A percentile compares a stretch with the other conserved stretches of the same genome.
Evolutionary conservation across 148 eudicot species (phyloP).

Genomic region (Chenopodium quinoa): DNA sequence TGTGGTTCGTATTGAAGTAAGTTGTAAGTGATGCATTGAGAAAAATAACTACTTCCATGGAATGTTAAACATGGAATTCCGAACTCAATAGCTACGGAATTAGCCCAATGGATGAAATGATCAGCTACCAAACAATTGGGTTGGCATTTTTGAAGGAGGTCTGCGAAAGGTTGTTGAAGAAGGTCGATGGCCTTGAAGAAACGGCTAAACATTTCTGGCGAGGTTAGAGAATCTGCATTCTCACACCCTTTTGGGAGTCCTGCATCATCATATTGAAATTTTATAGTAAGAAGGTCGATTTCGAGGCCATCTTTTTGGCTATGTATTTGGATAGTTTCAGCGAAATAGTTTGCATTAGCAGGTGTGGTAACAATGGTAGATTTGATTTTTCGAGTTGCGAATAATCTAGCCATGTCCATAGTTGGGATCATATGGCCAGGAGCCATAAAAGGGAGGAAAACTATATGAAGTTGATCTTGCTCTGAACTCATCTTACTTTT

Average conservation of each 20-base stretch:
- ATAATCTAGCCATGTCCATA: constrained; percentile 35
- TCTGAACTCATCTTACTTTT: constrained; percentile 16
- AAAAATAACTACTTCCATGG: constrained; percentile 25
- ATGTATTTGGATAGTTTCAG: constrained; percentile 9
- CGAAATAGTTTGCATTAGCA: constrained; percentile 16
- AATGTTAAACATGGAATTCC: constrained; percentile 34
- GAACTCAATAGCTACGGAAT: constrained; percentile 17
- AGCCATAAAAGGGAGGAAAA: constrained; percentile 37
- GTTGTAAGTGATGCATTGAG: constrained; percentile 14
- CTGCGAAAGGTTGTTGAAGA: constrained; percentile 31
- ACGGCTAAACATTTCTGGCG: neutral
- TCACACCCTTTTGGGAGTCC: constrained; percentile 42
- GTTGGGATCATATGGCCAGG: constrained; percentile 40
- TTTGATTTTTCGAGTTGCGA: constrained; percentile 31
- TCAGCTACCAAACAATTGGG: constrained; percentile 42
- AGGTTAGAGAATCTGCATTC: constrained; percentile 7
- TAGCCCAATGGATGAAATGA: constrained; percentile 38
- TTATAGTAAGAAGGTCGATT: constrained; percentile 14
- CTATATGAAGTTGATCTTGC: constrained; percentile 18
- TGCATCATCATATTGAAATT: constrained; percentile 28
- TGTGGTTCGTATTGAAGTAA: constrained; percentile 17
- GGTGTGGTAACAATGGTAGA: constrained; percentile 41
- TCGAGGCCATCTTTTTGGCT: neutral
- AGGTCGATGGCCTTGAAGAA: constrained; percentile 22
- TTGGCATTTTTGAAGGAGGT: neutral